Base-by-base conservation (phyloP, 495 filamentous ascomycete species). In the Sordaria brevicollis region DNA sequence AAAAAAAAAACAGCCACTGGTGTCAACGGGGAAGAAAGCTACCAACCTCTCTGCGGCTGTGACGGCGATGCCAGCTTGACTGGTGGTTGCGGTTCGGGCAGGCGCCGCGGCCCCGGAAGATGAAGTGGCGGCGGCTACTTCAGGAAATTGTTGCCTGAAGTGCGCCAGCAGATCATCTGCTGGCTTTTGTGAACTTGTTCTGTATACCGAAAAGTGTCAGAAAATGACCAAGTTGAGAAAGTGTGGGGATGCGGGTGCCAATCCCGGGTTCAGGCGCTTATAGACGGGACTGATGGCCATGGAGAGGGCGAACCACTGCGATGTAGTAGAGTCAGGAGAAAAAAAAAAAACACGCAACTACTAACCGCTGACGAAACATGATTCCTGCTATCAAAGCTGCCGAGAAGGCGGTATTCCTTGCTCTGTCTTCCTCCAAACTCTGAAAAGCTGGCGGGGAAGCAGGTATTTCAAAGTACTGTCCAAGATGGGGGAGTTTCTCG, bases 121-220 rank as follows among this genome's bases (percentile, higher is more conserved):
- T 57, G 82, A 76, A 41, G 77, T 74, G 49, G 77, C 78, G 19
- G 80, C 73, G 57, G 74, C 74, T 43, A 93, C 82, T 75, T 92
- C 86, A 68, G 91, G 88, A 74, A 94, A 96, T 69, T 84, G 88
- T 70, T 90, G 88, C 76, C 90, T 90, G 83, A 97, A 97, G 81
- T 86, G 88, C 76, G 86, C 89, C 83, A 94, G 89, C 73, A 97
- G 86, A 71, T 94, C 92, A 74, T 92, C 89, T 75, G 86, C 89
- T 43, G 93, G 93, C 83, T 96, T 97, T 80, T 93, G 93, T 57
- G 91, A 88, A 75, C 89, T 93, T 74, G 88, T 92, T 74, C 92
- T 96, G 76, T 49, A 71, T 33, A 68, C 65, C n/a, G 25, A 5
- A 31, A 49, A 13, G 7, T 49, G 78, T 82, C 62, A 82, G 78